These are phyloP conservation scores for Blastomyces gilchristii DNA, from an alignment of 2,329 filamentous ascomycete genomes.

Conservation along the genomic window DNA sequence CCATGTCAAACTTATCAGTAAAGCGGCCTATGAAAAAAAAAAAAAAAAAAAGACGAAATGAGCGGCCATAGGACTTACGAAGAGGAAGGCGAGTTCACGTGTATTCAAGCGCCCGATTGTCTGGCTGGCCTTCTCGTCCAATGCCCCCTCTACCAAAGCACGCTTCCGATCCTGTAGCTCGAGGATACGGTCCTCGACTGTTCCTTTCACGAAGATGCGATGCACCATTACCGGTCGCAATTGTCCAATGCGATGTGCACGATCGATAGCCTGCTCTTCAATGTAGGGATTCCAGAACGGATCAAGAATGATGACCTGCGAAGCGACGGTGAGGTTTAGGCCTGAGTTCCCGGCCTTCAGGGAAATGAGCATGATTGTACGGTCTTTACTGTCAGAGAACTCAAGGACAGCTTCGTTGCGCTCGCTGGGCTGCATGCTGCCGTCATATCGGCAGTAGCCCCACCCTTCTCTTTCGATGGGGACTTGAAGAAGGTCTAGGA, in stretches of 20 bases:
- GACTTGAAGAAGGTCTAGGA: constrained; percentile 68
- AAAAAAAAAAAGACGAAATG: too few relatives aligned
- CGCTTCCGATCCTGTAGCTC: constrained; percentile 69
- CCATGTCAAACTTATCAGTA: too few relatives aligned
- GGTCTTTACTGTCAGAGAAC: constrained; percentile 52
- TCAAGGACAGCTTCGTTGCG: constrained; percentile 57
- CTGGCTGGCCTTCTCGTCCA: constrained; percentile 63
- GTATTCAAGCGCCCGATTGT: constrained; percentile 56
- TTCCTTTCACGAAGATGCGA: constrained; percentile 62
- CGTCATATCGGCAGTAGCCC: constrained; percentile 62
- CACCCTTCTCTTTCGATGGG: constrained; percentile 52
- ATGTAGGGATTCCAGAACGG: constrained; percentile 93
- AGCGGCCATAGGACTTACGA: constrained; percentile 30
- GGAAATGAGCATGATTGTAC: constrained; percentile 65
- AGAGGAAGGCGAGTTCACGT: constrained; percentile 60
- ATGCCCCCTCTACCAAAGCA: constrained; percentile 62
- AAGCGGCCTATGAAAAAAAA: too few relatives aligned
- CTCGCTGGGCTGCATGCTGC: constrained; percentile 56
- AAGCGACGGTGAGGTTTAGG: constrained; percentile 73
- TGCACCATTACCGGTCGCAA: constrained; percentile 64
- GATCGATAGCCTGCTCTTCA: constrained; percentile 84
- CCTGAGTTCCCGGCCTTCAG: constrained; percentile 76
- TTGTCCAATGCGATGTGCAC: constrained; percentile 82
- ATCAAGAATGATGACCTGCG: constrained; percentile 79
- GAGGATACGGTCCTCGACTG: constrained; percentile 81